These are phyloP conservation scores for Dalechampia spathulata DNA, from an alignment of 441 rosid genomes.

Conservation along the genomic window DNA sequence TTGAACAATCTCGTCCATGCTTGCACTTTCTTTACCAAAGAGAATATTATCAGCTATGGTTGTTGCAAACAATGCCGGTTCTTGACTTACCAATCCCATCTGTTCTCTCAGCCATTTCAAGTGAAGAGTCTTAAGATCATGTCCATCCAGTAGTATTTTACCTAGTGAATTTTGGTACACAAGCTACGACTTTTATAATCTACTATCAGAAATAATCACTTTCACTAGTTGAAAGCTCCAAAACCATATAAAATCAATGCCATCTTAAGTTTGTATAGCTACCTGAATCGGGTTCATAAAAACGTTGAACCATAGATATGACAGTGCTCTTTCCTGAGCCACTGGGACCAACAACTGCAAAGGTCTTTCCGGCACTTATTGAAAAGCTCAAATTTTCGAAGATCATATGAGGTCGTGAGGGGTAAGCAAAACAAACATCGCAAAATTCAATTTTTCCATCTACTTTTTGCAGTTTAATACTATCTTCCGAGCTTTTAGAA, in stretches of 20 bases:
- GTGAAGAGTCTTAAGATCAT: slow-evolving; percentile 41
- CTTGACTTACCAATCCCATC: slow-evolving; percentile 84
- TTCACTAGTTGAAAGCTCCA: neutral
- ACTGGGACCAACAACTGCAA: slow-evolving; percentile 78
- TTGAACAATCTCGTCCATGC: slow-evolving; percentile 34
- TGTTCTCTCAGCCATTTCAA: slow-evolving; percentile 76
- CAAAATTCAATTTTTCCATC: slow-evolving; percentile 54
- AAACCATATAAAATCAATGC: neutral
- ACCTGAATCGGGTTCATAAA: slow-evolving; percentile 77
- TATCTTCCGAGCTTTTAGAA: slow-evolving; percentile 24
- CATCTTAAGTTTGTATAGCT: neutral
- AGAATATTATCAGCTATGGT: slow-evolving; percentile 55
- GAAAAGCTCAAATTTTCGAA: slow-evolving; percentile 62
- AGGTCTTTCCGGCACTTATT: slow-evolving; percentile 46
- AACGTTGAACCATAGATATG: slow-evolving; percentile 75
- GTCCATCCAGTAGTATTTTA: slow-evolving; percentile 54
- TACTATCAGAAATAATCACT: neutral
- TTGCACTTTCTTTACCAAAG: slow-evolving; percentile 57
- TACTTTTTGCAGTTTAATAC: slow-evolving; percentile 32
- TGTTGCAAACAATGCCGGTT: slow-evolving; percentile 75
- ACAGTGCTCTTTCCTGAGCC: slow-evolving; percentile 91
- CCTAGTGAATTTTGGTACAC: slow-evolving; percentile 29
- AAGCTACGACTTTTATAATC: slow-evolving; percentile 3
- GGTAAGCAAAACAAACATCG: slow-evolving; percentile 57
- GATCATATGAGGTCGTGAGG: slow-evolving; percentile 47